phyloP scores from a whole-genome alignment of 139 green algal species.

The Asterochloris sp. region DNA sequence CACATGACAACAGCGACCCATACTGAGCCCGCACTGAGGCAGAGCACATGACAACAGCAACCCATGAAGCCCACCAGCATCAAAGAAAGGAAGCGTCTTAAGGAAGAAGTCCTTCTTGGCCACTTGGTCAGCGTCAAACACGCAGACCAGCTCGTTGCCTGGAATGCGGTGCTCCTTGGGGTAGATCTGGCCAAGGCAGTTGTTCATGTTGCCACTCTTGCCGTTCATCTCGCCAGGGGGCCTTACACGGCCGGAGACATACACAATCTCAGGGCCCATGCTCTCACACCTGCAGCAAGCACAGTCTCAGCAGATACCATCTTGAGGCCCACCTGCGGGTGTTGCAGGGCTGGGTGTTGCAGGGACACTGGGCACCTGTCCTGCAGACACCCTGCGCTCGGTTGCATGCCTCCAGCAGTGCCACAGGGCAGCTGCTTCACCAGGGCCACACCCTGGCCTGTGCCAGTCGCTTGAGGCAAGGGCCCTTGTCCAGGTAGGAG shows the following conservation, averaged over 20 bases:
- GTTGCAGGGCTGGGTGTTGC: no score
- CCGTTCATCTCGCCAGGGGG: conserved; percentile 70
- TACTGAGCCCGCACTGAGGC: conserved; percentile 66
- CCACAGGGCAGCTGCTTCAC: no score
- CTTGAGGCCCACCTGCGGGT: no score
- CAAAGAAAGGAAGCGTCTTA: conserved; percentile 53
- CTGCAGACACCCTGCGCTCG: no score
- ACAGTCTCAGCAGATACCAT: neutral
- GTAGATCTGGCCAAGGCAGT: conserved; percentile 38
- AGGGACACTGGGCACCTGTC: no score
- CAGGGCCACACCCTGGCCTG: no score
- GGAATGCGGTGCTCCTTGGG: conserved; percentile 32
- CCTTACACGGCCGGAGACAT: conserved; percentile 62
- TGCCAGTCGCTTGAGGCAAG: no score
- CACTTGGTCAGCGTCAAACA: conserved; percentile 76
- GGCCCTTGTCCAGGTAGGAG: no score
- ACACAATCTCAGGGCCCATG: conserved; percentile 44
- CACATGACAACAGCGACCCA: conserved; percentile 45
- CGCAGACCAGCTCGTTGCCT: conserved; percentile 40
- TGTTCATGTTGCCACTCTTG: conserved; percentile 81
- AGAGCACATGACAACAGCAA: conserved; percentile 38
- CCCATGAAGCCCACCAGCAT: conserved; percentile 36
- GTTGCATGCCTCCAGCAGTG: no score
- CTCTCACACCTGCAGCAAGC: conserved; percentile 18
- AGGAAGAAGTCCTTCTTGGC: conserved; percentile 69